A percentile compares a stretch with the other conserved stretches of the same genome.
Conservation (phyloP, 2,329 filamentous ascomycete species). For the Paracoccidioides brasiliensis region DNA sequence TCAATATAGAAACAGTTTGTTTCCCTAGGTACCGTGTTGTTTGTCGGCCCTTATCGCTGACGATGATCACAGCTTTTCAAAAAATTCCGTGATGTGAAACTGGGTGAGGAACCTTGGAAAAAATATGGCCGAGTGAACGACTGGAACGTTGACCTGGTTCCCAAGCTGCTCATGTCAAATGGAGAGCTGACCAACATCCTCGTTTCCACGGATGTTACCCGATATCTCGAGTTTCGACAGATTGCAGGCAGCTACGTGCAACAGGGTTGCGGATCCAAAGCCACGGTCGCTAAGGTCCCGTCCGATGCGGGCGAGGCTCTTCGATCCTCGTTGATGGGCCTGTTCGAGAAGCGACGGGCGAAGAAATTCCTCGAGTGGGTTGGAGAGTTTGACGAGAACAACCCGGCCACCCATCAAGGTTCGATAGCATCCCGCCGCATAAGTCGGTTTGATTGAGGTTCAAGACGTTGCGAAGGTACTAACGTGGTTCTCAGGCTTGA, state of each 20-base stretch:
- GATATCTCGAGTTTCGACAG: slow-evolving; percentile 85
- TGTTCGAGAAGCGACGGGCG: slow-evolving; percentile 95
- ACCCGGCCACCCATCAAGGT: slow-evolving; percentile 85
- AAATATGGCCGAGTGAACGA: slow-evolving; percentile 93
- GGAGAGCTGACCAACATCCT: slow-evolving; percentile 98
- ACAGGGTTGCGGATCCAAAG: slow-evolving; percentile 67
- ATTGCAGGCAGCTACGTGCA: slow-evolving; percentile 95
- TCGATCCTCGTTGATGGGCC: slow-evolving; percentile 84
- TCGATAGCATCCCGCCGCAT: slow-evolving; percentile 17
- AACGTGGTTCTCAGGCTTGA: slow-evolving; percentile 48
- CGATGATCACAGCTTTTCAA: slow-evolving; percentile 63
- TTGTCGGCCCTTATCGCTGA: slow-evolving; percentile 18
- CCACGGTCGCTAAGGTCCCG: slow-evolving; percentile 91
- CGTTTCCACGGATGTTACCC: slow-evolving; percentile 83
- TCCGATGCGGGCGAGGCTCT: slow-evolving; percentile 85
- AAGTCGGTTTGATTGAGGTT: neutral
- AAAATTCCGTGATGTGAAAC: slow-evolving; percentile 73
- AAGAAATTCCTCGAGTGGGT: slow-evolving; percentile 97
- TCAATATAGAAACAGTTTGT: slow-evolving; percentile 86
- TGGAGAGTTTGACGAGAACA: slow-evolving; percentile 67
- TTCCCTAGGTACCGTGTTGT: neutral
- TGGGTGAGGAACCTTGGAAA: slow-evolving; percentile 88
- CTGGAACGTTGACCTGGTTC: slow-evolving; percentile 98
- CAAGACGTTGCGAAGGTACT: slow-evolving; percentile 7
- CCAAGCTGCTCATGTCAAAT: slow-evolving; percentile 97